Conservation (phyloP, 148 eudicot species). For the Cornus kousa region DNA sequence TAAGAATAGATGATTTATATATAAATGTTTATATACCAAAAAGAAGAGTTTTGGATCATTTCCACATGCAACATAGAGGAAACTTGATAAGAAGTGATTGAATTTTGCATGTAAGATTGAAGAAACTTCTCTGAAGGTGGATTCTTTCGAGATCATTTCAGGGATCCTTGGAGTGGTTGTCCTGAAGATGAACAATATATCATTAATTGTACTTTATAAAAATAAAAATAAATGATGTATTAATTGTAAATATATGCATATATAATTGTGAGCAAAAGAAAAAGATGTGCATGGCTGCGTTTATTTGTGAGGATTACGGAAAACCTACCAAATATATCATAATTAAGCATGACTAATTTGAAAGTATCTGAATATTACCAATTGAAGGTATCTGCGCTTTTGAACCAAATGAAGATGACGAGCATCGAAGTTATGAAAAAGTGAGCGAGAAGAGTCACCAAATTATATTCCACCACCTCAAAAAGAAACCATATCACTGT, state of each 20-base stretch:
- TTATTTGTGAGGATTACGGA: no score
- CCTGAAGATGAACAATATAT: conserved; percentile 16
- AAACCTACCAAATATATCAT: no score
- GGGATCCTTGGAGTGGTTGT: conserved; percentile 37
- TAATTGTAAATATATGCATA: no score
- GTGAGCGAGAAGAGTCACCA: conserved; percentile 41
- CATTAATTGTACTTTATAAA: background rate
- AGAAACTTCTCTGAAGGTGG: conserved; percentile 18
- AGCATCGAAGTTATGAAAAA: conserved; percentile 36
- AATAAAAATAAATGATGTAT: background rate
- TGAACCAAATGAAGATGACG: conserved; percentile 36
- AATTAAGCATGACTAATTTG: no score
- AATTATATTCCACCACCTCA: conserved; percentile 40
- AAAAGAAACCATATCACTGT: conserved; percentile 44
- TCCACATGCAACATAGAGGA: conserved; percentile 31
- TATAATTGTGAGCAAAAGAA: no score
- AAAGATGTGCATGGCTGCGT: no score
- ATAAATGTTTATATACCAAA: conserved; percentile 27
- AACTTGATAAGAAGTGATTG: conserved; percentile 11
- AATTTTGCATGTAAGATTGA: conserved; percentile 16
- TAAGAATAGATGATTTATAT: no score
- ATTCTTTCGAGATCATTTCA: conserved; percentile 11
- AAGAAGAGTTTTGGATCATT: conserved; percentile 36
- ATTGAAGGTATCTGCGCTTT: conserved; percentile 26
- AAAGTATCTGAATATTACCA: conserved; percentile 22